These are phyloP conservation scores for Protostelium mycophagum DNA, from an alignment of 78 protist genomes.

Conservation along the genomic window DNA sequence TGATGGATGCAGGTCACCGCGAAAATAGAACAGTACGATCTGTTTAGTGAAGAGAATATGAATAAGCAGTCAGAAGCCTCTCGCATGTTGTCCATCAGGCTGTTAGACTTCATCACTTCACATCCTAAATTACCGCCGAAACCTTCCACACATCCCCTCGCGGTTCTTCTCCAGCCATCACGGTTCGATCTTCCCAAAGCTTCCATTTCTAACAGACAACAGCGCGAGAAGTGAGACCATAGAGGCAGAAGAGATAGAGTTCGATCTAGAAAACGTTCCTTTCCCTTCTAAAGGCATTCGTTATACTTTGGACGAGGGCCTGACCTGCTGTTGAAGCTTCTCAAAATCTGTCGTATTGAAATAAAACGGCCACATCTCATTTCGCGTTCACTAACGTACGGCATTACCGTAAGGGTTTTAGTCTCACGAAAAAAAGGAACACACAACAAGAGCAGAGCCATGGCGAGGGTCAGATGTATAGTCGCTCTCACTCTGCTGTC, in stretches of 20 bases:
- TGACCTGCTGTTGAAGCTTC: neutral
- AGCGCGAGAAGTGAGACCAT: neutral
- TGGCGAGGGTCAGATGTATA: too few relatives aligned
- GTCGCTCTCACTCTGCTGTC: too few relatives aligned
- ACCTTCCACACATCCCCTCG: neutral
- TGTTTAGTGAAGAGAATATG: neutral
- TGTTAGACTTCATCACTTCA: neutral
- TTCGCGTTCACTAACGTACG: too few relatives aligned
- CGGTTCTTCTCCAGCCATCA: neutral
- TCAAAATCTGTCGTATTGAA: too few relatives aligned
- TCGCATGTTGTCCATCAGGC: neutral
- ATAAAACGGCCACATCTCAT: too few relatives aligned
- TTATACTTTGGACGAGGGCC: neutral
- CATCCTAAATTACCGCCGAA: neutral
- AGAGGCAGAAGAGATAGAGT: neutral
- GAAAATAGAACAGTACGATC: neutral
- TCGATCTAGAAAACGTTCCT: neutral
- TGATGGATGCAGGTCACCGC: neutral
- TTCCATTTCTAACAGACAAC: neutral
- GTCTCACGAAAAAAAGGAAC: too few relatives aligned
- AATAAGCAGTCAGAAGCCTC: neutral
- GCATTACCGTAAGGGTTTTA: too few relatives aligned
- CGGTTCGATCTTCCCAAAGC: neutral
- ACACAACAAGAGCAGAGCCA: too few relatives aligned
- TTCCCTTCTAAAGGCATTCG: neutral